A percentile compares a stretch with the other conserved stretches of the same genome.
These are phyloP conservation scores for Metschnikowia lochheadii DNA, from an alignment of 805 yeast species.

Conservation along the genomic window DNA sequence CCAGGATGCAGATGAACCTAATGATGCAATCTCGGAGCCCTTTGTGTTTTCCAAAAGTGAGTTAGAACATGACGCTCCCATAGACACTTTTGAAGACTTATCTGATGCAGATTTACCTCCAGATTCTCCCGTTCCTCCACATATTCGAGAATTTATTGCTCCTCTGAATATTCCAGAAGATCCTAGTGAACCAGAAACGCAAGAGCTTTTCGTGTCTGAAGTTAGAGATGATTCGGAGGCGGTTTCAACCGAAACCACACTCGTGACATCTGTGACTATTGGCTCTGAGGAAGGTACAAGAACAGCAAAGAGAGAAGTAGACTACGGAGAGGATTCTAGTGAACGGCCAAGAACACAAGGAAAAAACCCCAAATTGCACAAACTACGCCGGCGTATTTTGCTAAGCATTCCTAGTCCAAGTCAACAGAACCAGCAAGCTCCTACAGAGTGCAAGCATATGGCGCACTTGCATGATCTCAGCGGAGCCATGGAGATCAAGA, in stretches of 20 bases:
- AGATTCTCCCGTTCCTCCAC: neutral
- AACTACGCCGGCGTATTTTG: neutral
- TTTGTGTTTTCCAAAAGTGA: neutral
- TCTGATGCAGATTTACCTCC: neutral
- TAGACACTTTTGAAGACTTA: neutral
- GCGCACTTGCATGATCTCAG: slow-evolving; percentile 14
- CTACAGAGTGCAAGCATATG: neutral
- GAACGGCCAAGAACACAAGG: neutral
- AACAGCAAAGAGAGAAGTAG: neutral
- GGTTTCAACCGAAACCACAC: neutral
- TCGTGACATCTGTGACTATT: neutral
- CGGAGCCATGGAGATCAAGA: slow-evolving; percentile 42
- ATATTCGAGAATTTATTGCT: too few species aligned
- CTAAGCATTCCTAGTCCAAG: neutral
- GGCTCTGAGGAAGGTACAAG: neutral
- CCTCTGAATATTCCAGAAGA: neutral
- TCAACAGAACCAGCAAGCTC: neutral
- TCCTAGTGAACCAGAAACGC: neutral
- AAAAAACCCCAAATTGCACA: neutral
- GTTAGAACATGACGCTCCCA: neutral
- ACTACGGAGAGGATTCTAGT: neutral
- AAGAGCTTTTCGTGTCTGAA: neutral
- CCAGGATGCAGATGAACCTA: neutral
- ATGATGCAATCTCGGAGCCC: neutral
- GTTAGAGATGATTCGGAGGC: neutral